phyloP scores from a whole-genome alignment of 352 stramenopile genomes.

The Globisporangium heterothallicum region DNA sequence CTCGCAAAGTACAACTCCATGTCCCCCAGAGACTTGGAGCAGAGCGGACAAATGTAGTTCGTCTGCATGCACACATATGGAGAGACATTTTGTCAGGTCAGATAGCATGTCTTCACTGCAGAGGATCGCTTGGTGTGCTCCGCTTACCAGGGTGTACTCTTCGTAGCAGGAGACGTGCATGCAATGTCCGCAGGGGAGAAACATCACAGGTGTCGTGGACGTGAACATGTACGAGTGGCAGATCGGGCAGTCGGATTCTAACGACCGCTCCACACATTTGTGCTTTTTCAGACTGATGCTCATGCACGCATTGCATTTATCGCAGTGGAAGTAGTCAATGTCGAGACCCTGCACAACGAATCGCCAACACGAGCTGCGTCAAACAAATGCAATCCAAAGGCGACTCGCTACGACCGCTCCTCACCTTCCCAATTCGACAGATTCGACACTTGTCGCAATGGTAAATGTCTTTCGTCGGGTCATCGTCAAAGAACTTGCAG shows the following conservation, averaged over 20 bases:
- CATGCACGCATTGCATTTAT: conserved; percentile 97
- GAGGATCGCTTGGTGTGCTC: not conserved
- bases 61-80: conserved; percentile 38
- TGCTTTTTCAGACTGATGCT: conserved; percentile 87
- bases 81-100: too few relatives aligned
- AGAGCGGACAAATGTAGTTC: conserved; percentile 94
- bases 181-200: conserved; percentile 93
- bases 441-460: conserved; percentile 98
- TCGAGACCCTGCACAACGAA: conserved; percentile 64
- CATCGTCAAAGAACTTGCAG: conserved; percentile 96
- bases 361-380: not conserved
- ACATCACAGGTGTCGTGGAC: conserved; percentile 92
- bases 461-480: conserved; percentile 91
- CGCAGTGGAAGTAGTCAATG: conserved; percentile 98
- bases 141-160: conserved; percentile 86
- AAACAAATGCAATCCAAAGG: too few relatives aligned
- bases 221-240: conserved; percentile 95
- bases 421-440: conserved; percentile 91
- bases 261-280: conserved; percentile 92
- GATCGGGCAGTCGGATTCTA: conserved; percentile 95
- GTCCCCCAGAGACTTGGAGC: conserved; percentile 93
- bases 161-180: conserved; percentile 96
- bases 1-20: conserved; percentile 89
- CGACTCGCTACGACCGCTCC: too few relatives aligned
- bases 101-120: not conserved